phyloP scores from a whole-genome alignment of 2,329 filamentous ascomycete genomes.

The Hypoxylon sp. region DNA sequence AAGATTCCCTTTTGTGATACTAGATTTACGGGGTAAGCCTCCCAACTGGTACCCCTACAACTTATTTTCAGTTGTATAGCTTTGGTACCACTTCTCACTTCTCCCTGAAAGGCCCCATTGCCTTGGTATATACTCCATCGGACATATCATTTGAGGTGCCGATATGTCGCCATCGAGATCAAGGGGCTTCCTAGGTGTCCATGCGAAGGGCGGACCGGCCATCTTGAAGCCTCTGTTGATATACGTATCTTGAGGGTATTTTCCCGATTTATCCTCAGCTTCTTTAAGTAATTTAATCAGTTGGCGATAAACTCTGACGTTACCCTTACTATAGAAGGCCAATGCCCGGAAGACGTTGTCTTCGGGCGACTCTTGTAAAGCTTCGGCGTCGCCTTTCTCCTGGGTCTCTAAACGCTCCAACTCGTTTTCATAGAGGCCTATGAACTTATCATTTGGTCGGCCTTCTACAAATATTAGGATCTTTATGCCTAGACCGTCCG shows the following conservation, averaged over 20 bases:
- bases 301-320: neutral
- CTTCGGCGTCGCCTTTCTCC: neutral
- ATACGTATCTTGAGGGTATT: neutral
- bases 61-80: neutral
- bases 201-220: neutral
- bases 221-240: neutral
- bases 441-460: neutral
- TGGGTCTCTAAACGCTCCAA: neutral
- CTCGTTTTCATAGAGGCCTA: neutral
- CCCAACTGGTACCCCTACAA: neutral
- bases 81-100: neutral
- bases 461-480: neutral
- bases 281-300: neutral
- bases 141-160: neutral
- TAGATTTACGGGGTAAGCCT: neutral
- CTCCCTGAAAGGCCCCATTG: neutral
- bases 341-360: neutral
- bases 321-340: neutral
- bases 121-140: neutral
- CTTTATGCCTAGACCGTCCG: neutral
- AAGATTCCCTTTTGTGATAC: neutral
- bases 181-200: neutral
- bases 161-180: neutral
- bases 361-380: neutral
- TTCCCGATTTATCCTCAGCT: neutral